Percentiles rank a stretch among this genome's conserved stretches.
Conservation (phyloP, 2,329 filamentous ascomycete genomes). For the Mycosphaerella arachidis region DNA sequence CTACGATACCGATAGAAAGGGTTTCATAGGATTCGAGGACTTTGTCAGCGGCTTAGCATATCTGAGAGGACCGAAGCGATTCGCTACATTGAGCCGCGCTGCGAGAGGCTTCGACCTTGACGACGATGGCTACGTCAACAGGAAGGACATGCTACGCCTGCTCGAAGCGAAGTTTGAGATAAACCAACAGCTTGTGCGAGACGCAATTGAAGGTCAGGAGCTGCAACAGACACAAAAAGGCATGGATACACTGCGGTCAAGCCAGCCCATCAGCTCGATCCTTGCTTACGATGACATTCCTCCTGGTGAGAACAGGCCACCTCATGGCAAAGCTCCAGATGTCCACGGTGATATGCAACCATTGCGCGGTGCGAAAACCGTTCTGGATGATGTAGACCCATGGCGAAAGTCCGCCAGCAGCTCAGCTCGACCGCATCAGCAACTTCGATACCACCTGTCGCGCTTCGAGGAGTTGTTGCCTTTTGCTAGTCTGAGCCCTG, state of each 20-base stretch:
- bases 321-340: conserved; percentile 33
- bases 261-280: conserved; percentile 44
- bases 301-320: conserved; percentile 23
- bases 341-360: conserved; percentile 30
- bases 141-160: conserved; percentile 84
- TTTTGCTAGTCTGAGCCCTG: neutral
- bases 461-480: conserved; percentile 31
- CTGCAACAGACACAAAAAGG: conserved; percentile 60
- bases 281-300: conserved; percentile 39
- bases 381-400: conserved; percentile 54
- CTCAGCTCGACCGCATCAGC: conserved; percentile 7
- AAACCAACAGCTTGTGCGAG: conserved; percentile 81
- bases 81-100: conserved; percentile 66
- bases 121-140: conserved; percentile 75
- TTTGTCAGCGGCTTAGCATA: conserved; percentile 78
- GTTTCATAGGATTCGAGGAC: conserved; percentile 85
- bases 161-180: conserved; percentile 90
- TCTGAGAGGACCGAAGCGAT: conserved; percentile 52
- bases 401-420: conserved; percentile 23
- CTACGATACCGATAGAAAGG: conserved; percentile 87
- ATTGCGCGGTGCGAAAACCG: conserved; percentile 42
- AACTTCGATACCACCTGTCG: conserved; percentile 18
- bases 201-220: conserved; percentile 71
- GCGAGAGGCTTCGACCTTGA: conserved; percentile 92
- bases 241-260: conserved; percentile 39